phyloP scores from a whole-genome alignment of 192 early-diverging fungal species.

The Pilobolus umbonatus region DNA sequence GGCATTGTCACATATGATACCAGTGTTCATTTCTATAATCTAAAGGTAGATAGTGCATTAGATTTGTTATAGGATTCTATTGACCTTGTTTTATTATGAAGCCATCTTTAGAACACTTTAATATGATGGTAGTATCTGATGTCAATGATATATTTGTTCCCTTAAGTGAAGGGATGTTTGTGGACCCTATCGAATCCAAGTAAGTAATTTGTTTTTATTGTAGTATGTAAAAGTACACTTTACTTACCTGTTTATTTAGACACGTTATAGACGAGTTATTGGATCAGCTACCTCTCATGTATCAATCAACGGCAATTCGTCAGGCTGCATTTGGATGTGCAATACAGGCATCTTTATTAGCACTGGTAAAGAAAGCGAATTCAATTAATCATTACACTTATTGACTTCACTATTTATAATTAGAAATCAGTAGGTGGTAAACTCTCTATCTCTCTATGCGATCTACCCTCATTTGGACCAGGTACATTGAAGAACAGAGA shows the following conservation, averaged over 20 bases:
- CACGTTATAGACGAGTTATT: conserved; percentile 75
- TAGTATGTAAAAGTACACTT: neutral
- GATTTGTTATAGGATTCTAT: neutral
- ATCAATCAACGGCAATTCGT: conserved; percentile 67
- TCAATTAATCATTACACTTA: no score
- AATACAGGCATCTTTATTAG: conserved; percentile 66
- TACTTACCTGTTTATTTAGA: conserved; percentile 27
- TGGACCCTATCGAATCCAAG: conserved; percentile 77
- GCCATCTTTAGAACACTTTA: conserved; percentile 77
- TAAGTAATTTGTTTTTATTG: conserved; percentile 9
- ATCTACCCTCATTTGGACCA: conserved; percentile 83
- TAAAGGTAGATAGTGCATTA: conserved; percentile 50
- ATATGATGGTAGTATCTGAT: conserved; percentile 95
- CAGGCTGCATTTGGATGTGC: conserved; percentile 81
- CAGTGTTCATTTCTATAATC: conserved; percentile 92
- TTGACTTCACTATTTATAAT: neutral
- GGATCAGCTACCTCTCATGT: conserved; percentile 76
- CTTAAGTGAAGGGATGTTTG: conserved; percentile 84
- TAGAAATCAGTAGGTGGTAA: conserved; percentile 65
- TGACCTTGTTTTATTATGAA: conserved; percentile 14
- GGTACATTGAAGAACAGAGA: conserved; percentile 85
- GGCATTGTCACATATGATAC: conserved; percentile 91
- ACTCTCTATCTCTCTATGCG: conserved; percentile 82
- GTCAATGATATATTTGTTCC: conserved; percentile 93
- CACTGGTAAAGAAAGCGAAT: conserved; percentile 52